phyloP scores from a whole-genome alignment of 1,284 basidiomycete species.

The Rhodofomes roseus region DNA sequence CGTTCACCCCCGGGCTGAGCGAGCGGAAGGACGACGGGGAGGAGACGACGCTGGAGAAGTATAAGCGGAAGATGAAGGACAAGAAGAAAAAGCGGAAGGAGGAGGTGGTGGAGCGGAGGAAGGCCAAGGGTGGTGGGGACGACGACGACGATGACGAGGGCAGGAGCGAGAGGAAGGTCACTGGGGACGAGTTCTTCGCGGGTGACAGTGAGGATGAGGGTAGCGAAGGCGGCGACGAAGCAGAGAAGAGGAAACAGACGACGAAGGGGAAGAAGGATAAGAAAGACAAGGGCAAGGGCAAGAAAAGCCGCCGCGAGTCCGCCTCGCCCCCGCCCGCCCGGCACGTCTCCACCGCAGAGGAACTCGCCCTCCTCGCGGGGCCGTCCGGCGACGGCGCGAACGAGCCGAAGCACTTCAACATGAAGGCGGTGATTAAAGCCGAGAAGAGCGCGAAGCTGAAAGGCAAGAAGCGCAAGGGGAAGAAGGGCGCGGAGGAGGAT shows the following conservation, averaged over 20 bases:
- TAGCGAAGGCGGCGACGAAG: conserved; percentile 22
- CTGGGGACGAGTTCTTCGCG: conserved; percentile 73
- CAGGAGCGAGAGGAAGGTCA: conserved; percentile 21
- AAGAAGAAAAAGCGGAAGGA: conserved; percentile 80
- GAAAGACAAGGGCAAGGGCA: conserved; percentile 16
- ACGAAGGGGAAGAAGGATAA: conserved; percentile 17
- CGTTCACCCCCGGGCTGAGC: conserved; percentile 83
- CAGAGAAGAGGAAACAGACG: conserved; percentile 23
- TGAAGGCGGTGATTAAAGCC: conserved; percentile 85
- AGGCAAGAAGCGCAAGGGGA: conserved; percentile 44
- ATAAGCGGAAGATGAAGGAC: conserved; percentile 85
- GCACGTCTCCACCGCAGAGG: conserved; percentile 47
- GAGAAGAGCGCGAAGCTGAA: conserved; percentile 62
- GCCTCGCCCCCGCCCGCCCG: conserved; percentile 12
- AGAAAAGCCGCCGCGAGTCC: conserved; percentile 5
- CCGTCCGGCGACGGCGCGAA: conserved; percentile 48
- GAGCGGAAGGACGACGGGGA: conserved; percentile 52
- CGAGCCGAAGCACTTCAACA: conserved; percentile 82
- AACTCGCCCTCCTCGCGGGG: conserved; percentile 59
- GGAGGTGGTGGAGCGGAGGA: conserved; percentile 42
- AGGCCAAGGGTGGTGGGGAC: conserved; percentile 20
- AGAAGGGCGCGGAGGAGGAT: conserved; percentile 40
- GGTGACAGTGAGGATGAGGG: conserved; percentile 42
- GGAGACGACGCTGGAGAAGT: conserved; percentile 82
- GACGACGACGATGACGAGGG: conserved; percentile 18